A percentile compares a stretch with the other conserved stretches of the same genome.
Conservation (phyloP, 2,329 filamentous ascomycete species). For the Davidsoniella eucalypti region DNA sequence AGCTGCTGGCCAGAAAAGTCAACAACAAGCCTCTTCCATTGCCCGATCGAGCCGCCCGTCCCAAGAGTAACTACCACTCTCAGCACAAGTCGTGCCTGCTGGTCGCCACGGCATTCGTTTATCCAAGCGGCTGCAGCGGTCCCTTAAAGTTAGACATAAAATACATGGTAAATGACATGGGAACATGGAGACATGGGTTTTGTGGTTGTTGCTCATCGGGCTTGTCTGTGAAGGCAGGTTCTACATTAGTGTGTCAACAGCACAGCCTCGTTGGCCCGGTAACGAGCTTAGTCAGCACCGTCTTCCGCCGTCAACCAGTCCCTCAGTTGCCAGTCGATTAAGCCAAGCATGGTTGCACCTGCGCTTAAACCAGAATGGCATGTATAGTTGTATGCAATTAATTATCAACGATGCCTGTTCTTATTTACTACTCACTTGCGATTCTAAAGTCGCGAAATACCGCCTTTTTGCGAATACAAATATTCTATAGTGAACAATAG, state of each 20-base stretch:
- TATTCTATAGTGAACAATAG: too few relatives aligned
- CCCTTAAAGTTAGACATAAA: background rate
- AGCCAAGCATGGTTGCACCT: background rate
- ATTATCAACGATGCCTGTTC: too few relatives aligned
- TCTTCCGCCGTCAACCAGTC: too few relatives aligned
- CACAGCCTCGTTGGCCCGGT: background rate
- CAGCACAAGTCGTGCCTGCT: background rate
- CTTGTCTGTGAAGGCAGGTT: background rate
- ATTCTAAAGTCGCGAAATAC: too few relatives aligned
- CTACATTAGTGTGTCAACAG: background rate
- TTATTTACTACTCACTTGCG: too few relatives aligned
- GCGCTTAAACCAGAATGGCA: too few relatives aligned
- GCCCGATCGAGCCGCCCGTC: slow-evolving; percentile 1
- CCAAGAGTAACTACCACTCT: background rate
- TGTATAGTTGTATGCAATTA: too few relatives aligned
- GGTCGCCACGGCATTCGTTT: background rate
- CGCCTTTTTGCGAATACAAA: too few relatives aligned
- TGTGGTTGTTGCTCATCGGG: too few relatives aligned
- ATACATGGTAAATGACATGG: too few relatives aligned
- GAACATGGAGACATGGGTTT: too few relatives aligned
- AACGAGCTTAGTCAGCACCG: background rate
- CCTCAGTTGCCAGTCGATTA: too few relatives aligned
- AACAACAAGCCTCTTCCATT: background rate
- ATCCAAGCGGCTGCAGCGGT: background rate
- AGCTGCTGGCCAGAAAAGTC: background rate